Base-by-base conservation (phyloP, 441 rosid genomes). In the Hypseocharis bilobata region DNA sequence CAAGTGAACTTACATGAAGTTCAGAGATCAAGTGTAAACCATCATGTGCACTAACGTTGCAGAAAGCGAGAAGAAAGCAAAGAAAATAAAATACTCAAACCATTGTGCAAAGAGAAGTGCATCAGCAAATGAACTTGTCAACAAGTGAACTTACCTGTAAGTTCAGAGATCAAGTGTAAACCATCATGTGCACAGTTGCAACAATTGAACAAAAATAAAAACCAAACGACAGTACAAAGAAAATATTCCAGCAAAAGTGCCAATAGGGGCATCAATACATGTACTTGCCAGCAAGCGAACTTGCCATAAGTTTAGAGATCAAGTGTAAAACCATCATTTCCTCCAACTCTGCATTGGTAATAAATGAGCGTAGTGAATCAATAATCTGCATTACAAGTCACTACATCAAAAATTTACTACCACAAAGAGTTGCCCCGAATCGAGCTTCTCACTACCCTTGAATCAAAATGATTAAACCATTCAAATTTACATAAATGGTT, bases 11-110 rank as follows among this genome's bases (percentile, higher is more conserved):
- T 84, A 87, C 89, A 88, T 85, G 85, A 84, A 80, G 81, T 85
- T 85, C 93, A 89, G 96, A 80, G 89, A 89, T 87, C 96, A 89
- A 87, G 90, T 87, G 93, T 85, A 84, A 68, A 32, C 68, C 88
- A 87, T 85, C 89, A 83, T 77, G 8, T 77, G 80, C 86, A 63
- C 79, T 13, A 60, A 58, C 74, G 62, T 62, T 67, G 63, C 76
- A 76, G 19, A 55, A 27, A 26, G 5, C 29, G 6, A 44, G 2
- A 7, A 16, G 20, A 16, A 42, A 42, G n/a, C 17, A 42, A n/a
- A 13, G 47, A 42, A 34, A 4, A 42, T 42, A 14, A 42, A 42
- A 44, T 2, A 7, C n/a, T n/a, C n/a, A 44, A 44, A 0, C 2
- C n/a, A 1, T 16, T 22, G 6, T n/a, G 20, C 20, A 44, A 44